Conservation (phyloP, 257 asterid genomes). For the Phtheirospermum japonicum region DNA sequence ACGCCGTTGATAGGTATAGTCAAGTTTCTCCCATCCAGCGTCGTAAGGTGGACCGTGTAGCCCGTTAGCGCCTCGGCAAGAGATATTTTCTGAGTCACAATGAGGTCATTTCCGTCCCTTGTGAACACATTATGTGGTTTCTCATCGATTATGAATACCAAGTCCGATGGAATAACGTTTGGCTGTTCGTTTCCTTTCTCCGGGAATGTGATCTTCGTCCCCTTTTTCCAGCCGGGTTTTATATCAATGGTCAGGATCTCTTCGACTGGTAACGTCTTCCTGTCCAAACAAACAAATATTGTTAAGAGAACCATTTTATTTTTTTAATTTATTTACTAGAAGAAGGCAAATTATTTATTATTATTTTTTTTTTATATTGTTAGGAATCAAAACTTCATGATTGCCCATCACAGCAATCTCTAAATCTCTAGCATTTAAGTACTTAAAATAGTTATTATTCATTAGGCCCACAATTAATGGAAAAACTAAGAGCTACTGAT, state of each 20-base stretch:
- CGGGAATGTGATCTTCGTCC: slow-evolving; percentile 92
- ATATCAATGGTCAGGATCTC: slow-evolving; percentile 70
- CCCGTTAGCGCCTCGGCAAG: slow-evolving; percentile 78
- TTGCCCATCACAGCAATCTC: no score
- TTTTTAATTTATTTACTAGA: no score
- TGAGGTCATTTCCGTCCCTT: slow-evolving; percentile 76
- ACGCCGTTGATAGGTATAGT: slow-evolving; percentile 53
- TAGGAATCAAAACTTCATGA: no score
- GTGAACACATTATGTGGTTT: slow-evolving; percentile 71
- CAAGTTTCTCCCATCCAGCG: slow-evolving; percentile 74
- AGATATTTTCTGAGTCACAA: slow-evolving; percentile 50
- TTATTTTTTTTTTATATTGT: no score
- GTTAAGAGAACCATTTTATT: neutral
- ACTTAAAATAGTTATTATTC: no score
- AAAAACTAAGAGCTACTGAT: neutral
- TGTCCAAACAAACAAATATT: slow-evolving; percentile 31
- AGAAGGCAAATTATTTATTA: no score
- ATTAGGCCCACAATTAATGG: neutral
- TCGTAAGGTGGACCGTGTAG: slow-evolving; percentile 54
- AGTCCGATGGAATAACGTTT: slow-evolving; percentile 61
- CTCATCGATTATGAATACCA: slow-evolving; percentile 78
- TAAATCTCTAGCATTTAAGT: no score
- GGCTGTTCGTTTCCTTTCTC: slow-evolving; percentile 91
- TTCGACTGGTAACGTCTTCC: slow-evolving; percentile 68
- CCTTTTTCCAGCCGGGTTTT: slow-evolving; percentile 93